phyloP scores from a whole-genome alignment of 495 filamentous ascomycete species.

The Penicillium simplicissimum region DNA sequence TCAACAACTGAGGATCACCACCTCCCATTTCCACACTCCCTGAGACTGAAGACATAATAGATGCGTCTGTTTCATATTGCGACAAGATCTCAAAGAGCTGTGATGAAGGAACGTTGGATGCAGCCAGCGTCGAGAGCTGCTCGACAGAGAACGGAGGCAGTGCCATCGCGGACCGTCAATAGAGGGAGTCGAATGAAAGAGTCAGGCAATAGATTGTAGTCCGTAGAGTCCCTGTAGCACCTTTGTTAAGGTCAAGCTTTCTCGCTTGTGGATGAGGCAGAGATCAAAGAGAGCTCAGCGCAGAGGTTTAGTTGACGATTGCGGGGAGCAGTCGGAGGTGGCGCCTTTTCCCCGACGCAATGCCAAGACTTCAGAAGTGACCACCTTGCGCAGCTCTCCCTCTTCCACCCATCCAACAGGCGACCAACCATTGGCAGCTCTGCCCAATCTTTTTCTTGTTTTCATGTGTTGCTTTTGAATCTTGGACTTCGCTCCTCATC shows the following conservation, averaged over 20 bases:
- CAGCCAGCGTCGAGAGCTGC: slow-evolving; percentile 39
- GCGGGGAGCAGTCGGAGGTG: slow-evolving; percentile 43
- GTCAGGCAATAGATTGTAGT: not conserved
- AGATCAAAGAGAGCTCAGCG: slow-evolving; percentile 1
- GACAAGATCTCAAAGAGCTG: slow-evolving; percentile 47
- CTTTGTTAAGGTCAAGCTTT: not conserved
- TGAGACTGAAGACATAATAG: slow-evolving; percentile 30
- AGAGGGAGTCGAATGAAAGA: not conserved
- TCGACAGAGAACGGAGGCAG: slow-evolving; percentile 37
- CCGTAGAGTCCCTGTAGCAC: not conserved
- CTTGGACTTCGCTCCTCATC: slow-evolving; percentile 38
- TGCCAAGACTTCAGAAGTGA: slow-evolving; percentile 43
- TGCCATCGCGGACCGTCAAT: slow-evolving; percentile 28
- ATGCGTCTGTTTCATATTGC: slow-evolving; percentile 47
- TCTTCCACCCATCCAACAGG: slow-evolving; percentile 31
- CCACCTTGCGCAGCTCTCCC: slow-evolving; percentile 51
- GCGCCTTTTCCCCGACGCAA: slow-evolving; percentile 30
- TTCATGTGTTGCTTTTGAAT: slow-evolving; percentile 33
- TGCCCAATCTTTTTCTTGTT: slow-evolving; percentile 39
- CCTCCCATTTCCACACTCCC: slow-evolving; percentile 7
- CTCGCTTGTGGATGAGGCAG: not conserved
- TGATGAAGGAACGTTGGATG: slow-evolving; percentile 36
- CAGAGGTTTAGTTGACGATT: slow-evolving; percentile 18
- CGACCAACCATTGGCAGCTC: slow-evolving; percentile 32
- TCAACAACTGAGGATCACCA: slow-evolving; percentile 35